These are phyloP conservation scores for Puccinia coronata DNA, from an alignment of 1,284 basidiomycete genomes.

Conservation along the genomic window DNA sequence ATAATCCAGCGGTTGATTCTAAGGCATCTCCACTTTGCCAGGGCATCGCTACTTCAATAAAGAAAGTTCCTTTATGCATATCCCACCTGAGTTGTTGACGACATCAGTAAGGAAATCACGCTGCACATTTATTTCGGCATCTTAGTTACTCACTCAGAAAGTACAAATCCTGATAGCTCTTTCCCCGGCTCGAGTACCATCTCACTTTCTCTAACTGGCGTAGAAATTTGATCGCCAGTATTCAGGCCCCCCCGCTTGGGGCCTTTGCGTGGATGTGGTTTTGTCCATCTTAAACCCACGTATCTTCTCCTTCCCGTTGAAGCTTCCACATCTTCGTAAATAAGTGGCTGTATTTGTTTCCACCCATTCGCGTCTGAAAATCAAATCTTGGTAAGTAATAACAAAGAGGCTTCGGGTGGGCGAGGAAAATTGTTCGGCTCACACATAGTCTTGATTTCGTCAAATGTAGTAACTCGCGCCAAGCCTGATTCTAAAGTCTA, in stretches of 20 bases:
- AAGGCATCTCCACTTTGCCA: conserved; percentile 48
- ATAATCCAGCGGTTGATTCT: conserved; percentile 35
- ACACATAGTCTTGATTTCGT: conserved; percentile 48
- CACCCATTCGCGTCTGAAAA: conserved; percentile 39
- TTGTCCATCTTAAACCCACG: conserved; percentile 43
- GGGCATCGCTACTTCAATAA: conserved; percentile 45
- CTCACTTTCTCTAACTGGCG: neutral
- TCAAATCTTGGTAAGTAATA: neutral
- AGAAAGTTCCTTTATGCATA: conserved; percentile 38
- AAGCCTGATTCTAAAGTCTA: conserved; percentile 48
- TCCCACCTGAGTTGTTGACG: conserved; percentile 26
- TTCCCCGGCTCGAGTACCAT: conserved; percentile 37
- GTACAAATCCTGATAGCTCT: conserved; percentile 45
- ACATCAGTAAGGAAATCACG: neutral
- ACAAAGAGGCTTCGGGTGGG: neutral
- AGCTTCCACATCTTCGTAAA: conserved; percentile 33
- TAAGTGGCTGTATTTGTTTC: conserved; percentile 38
- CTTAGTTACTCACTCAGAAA: conserved; percentile 32
- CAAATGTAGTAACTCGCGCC: conserved; percentile 34
- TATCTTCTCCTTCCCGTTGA: conserved; percentile 24
- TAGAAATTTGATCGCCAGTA: neutral
- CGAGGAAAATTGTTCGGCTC: neutral
- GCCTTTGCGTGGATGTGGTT: conserved; percentile 47
- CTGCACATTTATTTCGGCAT: neutral
- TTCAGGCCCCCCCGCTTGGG: conserved; percentile 26